These are phyloP conservation scores for Fibroporia radiculosa DNA, from an alignment of 768 basidiomycete genomes.

Conservation along the genomic window DNA sequence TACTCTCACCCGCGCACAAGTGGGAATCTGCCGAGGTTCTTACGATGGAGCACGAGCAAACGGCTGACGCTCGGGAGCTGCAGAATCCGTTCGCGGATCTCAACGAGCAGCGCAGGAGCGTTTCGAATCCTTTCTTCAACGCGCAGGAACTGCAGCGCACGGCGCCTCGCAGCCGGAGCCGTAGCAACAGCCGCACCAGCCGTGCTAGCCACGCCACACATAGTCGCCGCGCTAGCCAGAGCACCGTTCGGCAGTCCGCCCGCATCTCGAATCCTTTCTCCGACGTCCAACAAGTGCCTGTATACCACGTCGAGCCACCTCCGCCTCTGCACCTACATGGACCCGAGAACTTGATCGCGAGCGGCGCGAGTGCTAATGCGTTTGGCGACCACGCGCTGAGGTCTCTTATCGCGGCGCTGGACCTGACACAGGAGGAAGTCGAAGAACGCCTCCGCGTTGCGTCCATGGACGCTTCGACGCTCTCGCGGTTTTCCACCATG, in stretches of 20 bases:
- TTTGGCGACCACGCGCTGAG: slow-evolving; percentile 44
- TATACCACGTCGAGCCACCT: slow-evolving; percentile 21
- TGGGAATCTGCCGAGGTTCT: slow-evolving; percentile 70
- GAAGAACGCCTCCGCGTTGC: slow-evolving; percentile 45
- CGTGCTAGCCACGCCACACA: slow-evolving; percentile 10
- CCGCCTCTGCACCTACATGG: slow-evolving; percentile 20
- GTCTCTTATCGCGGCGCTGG: slow-evolving; percentile 64
- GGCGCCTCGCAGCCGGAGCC: slow-evolving; percentile 15
- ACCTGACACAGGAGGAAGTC: slow-evolving; percentile 38
- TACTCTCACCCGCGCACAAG: slow-evolving; percentile 38
- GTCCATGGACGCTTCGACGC: slow-evolving; percentile 43
- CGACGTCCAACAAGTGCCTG: slow-evolving; percentile 22
- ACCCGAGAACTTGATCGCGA: slow-evolving; percentile 29
- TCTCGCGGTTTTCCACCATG: slow-evolving; percentile 22
- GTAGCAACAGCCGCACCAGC: slow-evolving; percentile 19
- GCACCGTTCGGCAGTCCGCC: slow-evolving; percentile 2
- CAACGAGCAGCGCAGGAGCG: slow-evolving; percentile 28
- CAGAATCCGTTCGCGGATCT: slow-evolving; percentile 27
- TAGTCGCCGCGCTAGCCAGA: slow-evolving; percentile 9
- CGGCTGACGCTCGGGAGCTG: slow-evolving; percentile 20
- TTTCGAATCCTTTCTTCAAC: slow-evolving; percentile 37
- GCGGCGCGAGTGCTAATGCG: slow-evolving; percentile 24
- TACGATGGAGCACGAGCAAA: slow-evolving; percentile 29
- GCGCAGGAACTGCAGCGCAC: slow-evolving; percentile 24
- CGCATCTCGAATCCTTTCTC: slow-evolving; percentile 34